Percentiles rank a stretch among this genome's conserved stretches.
Evolutionary conservation across 257 asterid genomes (phyloP).

Genomic region (Thymus quinquecostatus): DNA sequence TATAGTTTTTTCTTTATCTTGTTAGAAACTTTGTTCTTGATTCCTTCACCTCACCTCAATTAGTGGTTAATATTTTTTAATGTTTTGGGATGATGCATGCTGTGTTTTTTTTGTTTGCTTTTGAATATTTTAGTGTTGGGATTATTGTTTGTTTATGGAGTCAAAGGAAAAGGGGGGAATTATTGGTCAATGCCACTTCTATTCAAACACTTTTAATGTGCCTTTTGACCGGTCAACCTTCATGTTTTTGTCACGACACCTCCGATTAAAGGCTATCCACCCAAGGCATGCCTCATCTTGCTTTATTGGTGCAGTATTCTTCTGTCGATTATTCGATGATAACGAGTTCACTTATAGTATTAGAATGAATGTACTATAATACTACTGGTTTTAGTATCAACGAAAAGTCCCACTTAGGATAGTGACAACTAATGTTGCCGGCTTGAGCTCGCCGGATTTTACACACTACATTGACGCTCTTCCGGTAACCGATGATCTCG

Average conservation of each 20-base stretch:
- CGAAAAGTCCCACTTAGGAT: no score
- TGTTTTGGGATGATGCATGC: neutral
- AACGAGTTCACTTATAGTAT: no score
- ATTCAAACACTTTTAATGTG: constrained; percentile 51
- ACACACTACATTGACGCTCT: no score
- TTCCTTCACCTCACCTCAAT: neutral
- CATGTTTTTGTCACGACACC: constrained; percentile 33
- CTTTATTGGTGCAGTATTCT: no score
- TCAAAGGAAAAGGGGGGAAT: constrained; percentile 40
- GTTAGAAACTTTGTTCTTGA: neutral
- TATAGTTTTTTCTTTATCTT: neutral
- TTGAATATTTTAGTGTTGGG: neutral
- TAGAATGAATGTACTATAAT: no score
- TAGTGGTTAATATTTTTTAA: neutral
- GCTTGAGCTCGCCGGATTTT: no score
- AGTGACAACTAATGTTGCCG: no score
- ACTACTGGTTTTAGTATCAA: no score
- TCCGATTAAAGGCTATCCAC: no score
- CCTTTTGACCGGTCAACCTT: constrained; percentile 72
- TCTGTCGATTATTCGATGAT: no score
- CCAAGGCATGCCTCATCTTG: no score
- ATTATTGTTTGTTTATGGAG: constrained; percentile 21
- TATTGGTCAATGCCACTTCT: constrained; percentile 45
- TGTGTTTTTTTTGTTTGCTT: neutral
- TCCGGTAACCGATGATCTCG: no score